Evolutionary conservation across 208 protist genomes (phyloP), one percentile per base, ranked within the genome.

Genomic region (Trypanosoma caninum): DNA sequence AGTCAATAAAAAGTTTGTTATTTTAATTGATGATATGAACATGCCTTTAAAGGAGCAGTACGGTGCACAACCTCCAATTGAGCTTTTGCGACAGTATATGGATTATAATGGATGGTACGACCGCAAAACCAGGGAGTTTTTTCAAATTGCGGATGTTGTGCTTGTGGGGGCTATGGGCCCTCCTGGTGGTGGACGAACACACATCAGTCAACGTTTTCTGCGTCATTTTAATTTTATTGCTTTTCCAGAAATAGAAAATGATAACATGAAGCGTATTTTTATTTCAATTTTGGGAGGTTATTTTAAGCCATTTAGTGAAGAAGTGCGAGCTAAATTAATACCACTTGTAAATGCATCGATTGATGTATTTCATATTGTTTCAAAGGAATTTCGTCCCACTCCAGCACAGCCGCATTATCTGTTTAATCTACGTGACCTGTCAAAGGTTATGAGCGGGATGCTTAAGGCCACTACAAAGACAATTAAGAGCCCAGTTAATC

Each of bases 11-110:
- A 90, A 93, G 64, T 96, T 98, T 62, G 80, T 98, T 22, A 87
- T 99, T 34, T 88, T 99, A 33, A 82, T 99, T 41, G 98, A 99
- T 77, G 98, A 99, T 72, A 80, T 99, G 64, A 99, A 99, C 74
- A 99, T 99, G 98, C 98, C 98, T 2, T 72, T 87, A 47, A 88
- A 90, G 56, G 98, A 99, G 76, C 80, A 97, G 73, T 99, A 98
- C 74, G 96, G 96, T 30, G 97, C 98, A n/a, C 98, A 99, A 80
- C 97, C 97, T 27, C 97, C 98, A 16, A 98, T 99, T 71, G 98
- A 99, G 69, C 86, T 99, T 61, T 65, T 99, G 40, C 93, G 98
- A 20, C 97, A 99, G 82, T 99, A 95, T 80, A 90, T 99, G 83
- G 97, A 99, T 87, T 98, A 99, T 78, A 53, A 78, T 22, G 94